Conservation (phyloP, 148 eudicot genomes). For the Persicaria maculosa region DNA sequence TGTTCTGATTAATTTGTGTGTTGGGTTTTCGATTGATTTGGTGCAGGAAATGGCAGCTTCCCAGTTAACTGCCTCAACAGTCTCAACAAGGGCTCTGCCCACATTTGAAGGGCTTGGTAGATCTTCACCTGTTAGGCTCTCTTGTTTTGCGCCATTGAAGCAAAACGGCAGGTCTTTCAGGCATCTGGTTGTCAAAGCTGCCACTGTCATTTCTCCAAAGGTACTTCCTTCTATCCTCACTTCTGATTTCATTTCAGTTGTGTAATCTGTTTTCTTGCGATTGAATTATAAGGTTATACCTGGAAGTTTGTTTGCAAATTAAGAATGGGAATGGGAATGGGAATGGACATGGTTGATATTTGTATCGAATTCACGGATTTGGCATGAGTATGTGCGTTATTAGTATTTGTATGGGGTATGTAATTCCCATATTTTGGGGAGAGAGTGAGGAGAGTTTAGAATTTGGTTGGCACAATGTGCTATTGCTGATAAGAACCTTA, state of each 20-base stretch:
- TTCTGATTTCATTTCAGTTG: conserved; percentile 1
- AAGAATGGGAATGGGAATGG: too few relatives aligned
- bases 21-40: conserved; percentile 5
- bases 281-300: conserved; percentile 3
- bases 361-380: too few relatives aligned
- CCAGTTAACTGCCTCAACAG: conserved; percentile 57
- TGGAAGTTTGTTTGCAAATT: not conserved
- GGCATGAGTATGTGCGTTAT: too few relatives aligned
- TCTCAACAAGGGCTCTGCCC: conserved; percentile 37
- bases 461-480: too few relatives aligned
- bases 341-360: too few relatives aligned
- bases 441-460: too few relatives aligned
- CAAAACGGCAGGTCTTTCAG: conserved; percentile 41
- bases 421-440: too few relatives aligned
- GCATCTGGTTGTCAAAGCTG: conserved; percentile 74
- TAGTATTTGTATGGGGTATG: too few relatives aligned
- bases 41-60: conserved; percentile 58
- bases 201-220: conserved; percentile 85
- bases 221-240: conserved; percentile 19
- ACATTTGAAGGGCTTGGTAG: conserved; percentile 50
- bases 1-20: not conserved
- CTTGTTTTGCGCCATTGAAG: conserved; percentile 37
- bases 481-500: too few relatives aligned
- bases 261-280: not conserved
- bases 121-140: conserved; percentile 29